phyloP scores from a whole-genome alignment of 306 rosid genomes.

The Fragaria nilgerrensis region DNA sequence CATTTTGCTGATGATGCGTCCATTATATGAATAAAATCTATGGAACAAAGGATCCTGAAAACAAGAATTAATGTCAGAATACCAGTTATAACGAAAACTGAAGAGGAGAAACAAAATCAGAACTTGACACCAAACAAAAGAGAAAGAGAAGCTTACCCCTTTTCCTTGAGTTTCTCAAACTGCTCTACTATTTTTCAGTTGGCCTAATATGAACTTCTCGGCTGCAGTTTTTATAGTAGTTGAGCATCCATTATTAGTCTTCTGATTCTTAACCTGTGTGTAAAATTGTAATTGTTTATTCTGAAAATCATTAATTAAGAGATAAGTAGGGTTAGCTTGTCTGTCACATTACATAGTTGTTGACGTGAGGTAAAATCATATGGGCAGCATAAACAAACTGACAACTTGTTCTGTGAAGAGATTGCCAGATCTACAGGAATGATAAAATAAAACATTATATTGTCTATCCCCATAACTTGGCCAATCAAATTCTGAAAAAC shows the following conservation, averaged over 20 bases:
- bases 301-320: background rate
- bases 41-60: background rate
- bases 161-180: background rate
- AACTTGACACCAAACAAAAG: background rate
- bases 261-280: slow-evolving; percentile 2
- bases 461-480: slow-evolving; percentile 5
- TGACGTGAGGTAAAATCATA: slow-evolving; percentile 14
- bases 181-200: background rate
- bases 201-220: slow-evolving; percentile 4
- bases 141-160: slow-evolving; percentile 17
- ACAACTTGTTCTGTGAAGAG: slow-evolving; percentile 14
- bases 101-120: background rate
- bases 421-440: slow-evolving; percentile 17
- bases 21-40: slow-evolving; percentile 10
- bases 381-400: background rate
- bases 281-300: background rate
- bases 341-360: background rate
- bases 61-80: background rate
- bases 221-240: slow-evolving; percentile 2
- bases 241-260: background rate
- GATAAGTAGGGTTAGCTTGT: background rate
- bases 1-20: slow-evolving; percentile 40
- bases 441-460: background rate
- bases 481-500: slow-evolving; percentile 6
- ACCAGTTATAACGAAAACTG: background rate